Conservation (phyloP, 257 asterid species). For the Jacaranda copaia region DNA sequence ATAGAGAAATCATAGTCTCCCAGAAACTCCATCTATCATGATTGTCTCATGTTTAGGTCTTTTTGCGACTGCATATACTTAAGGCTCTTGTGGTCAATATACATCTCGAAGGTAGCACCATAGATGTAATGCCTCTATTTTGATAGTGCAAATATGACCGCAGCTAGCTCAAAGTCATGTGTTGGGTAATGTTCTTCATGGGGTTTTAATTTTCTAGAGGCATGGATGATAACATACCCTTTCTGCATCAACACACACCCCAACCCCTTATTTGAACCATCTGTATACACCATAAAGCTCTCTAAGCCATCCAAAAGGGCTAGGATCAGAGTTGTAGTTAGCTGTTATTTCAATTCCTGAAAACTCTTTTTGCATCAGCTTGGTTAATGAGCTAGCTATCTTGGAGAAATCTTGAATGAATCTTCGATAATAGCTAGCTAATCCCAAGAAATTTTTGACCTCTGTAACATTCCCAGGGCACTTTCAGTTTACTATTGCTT, state of each 20-base stretch:
- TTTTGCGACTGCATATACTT: too few relatives aligned
- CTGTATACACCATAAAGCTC: neutral
- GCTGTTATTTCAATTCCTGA: neutral
- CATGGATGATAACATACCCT: neutral
- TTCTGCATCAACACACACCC: neutral
- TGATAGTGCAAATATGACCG: neutral
- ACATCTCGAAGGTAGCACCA: neutral
- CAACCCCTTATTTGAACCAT: neutral
- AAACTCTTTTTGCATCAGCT: neutral
- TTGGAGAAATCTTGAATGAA: neutral
- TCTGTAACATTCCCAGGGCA: neutral
- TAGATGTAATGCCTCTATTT: neutral
- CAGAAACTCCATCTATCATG: too few relatives aligned
- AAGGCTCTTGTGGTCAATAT: too few relatives aligned
- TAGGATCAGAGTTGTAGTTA: neutral
- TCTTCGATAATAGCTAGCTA: neutral
- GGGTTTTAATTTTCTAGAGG: neutral
- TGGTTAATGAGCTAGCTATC: neutral
- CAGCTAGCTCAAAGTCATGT: neutral
- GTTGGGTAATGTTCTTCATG: neutral
- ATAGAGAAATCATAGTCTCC: too few relatives aligned
- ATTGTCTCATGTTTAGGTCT: too few relatives aligned
- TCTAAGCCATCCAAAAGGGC: neutral
- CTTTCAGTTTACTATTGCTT: neutral
- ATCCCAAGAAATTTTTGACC: neutral